Evolutionary conservation across 2,329 filamentous ascomycete species (phyloP), one percentile per base, ranked within the genome.

Genomic region (Beauveria sp.): DNA sequence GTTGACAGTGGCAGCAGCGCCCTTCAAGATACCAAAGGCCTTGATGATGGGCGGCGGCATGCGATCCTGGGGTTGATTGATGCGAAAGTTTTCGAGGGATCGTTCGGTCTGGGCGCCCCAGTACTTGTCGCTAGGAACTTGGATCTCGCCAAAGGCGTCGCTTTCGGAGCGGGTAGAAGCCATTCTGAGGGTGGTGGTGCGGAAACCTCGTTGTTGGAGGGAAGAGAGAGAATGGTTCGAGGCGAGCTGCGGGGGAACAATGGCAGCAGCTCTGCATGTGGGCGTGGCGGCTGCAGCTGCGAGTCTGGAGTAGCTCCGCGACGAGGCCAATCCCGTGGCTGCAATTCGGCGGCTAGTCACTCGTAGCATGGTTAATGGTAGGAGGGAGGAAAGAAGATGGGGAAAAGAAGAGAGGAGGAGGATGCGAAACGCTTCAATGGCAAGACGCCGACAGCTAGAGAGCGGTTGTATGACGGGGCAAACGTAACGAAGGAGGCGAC

Each of bases 41-140:
- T 87, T 88, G 71, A 98, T 82, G 69, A 99, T 89, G 51, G 93
- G 90, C 66, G 91, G 88, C 54, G 95, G 95, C 93, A 98, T 98
- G 75, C 95, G 92, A 75, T 99, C 95, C 79, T 96, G 91, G 64
- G 95, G 95, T 83, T 98, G 95, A 80, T 98, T 98, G 86, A 99
- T 98, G 77, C 89, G 89, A 84, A 99, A 99, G 83, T 99, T 99
- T 77, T 90, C 88, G 75, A 98, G 85, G 58, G 93, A 98, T 68
- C 93, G 88, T 84, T 97, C 89, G 60, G 93, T 97, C 83, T 97
- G 93, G 64, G 93, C 93, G 73, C 95, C 95, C 93, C 95, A 99
- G 84, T 99, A 99, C 81, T 89, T 93, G 85, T 96, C 91, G 66
- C 84, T 83, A 47, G 89, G 84, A 69, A 98, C 93, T 81, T 96